phyloP scores from a whole-genome alignment of 345 rosid genomes.

The Brassica cretica region DNA sequence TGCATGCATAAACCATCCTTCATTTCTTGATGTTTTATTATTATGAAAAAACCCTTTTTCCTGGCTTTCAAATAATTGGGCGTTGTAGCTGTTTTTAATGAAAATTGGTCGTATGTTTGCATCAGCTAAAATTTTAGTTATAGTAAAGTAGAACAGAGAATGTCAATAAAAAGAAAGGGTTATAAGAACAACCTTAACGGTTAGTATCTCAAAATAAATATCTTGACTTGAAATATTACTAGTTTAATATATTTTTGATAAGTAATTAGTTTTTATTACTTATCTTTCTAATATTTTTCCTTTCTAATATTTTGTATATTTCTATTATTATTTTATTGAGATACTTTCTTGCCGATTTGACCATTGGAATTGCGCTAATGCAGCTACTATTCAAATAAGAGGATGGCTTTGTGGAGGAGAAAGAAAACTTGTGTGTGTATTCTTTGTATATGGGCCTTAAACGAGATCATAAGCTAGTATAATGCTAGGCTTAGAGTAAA shows the following conservation, averaged over 20 bases:
- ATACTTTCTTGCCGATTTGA: too few relatives aligned
- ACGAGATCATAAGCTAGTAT: neutral
- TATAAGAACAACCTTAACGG: too few relatives aligned
- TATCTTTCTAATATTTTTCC: too few relatives aligned
- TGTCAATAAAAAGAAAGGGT: neutral
- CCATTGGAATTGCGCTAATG: too few relatives aligned
- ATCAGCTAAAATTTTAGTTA: neutral
- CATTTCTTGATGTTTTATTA: constrained; percentile 10
- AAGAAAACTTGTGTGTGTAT: neutral
- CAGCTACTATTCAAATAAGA: neutral
- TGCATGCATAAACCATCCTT: constrained; percentile 38
- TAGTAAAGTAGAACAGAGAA: neutral
- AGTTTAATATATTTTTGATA: too few relatives aligned
- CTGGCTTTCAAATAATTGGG: neutral
- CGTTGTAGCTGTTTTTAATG: neutral
- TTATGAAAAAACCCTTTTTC: neutral
- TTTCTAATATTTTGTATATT: too few relatives aligned
- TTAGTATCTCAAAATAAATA: too few relatives aligned
- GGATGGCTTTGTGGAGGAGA: neutral
- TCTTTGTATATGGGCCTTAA: constrained; percentile 15
- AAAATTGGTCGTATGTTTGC: neutral
- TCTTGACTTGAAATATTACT: too few relatives aligned
- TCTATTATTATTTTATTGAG: too few relatives aligned
- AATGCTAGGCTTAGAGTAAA: constrained; percentile 7
- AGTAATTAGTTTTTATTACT: too few relatives aligned